Conservation (phyloP, 2,329 filamentous ascomycete species). For the Nothophoma quercina region DNA sequence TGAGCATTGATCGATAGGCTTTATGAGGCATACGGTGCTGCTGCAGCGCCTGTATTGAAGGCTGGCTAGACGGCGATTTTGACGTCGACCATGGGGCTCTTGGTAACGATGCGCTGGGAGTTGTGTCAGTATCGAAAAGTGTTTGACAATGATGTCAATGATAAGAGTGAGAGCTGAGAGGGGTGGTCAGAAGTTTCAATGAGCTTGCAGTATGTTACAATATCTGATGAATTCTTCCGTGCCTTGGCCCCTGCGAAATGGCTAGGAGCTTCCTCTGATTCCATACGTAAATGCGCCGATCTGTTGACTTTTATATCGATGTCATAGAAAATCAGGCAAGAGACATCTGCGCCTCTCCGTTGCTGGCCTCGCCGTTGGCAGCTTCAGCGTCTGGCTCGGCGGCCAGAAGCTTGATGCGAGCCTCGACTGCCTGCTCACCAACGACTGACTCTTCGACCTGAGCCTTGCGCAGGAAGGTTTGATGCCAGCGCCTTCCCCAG, state of each 20-base stretch:
- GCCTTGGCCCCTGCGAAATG: not conserved
- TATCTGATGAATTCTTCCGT: slow-evolving; percentile 1
- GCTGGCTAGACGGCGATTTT: too few species aligned
- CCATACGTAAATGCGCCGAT: not conserved
- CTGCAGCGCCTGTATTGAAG: too few species aligned
- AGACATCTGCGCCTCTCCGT: slow-evolving; percentile 36
- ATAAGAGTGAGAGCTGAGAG: not conserved
- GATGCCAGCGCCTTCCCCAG: slow-evolving; percentile 87
- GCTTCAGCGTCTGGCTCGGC: slow-evolving; percentile 37
- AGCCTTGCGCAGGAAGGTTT: slow-evolving; percentile 81
- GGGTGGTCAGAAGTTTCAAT: not conserved
- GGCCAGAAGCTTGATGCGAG: slow-evolving; percentile 50
- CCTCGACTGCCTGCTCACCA: slow-evolving; percentile 61
- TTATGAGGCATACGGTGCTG: too few species aligned
- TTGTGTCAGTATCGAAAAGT: too few species aligned
- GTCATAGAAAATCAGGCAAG: slow-evolving; percentile 3
- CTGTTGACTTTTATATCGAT: not conserved
- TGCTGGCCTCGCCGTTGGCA: slow-evolving; percentile 34
- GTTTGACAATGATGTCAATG: too few species aligned
- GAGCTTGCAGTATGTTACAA: not conserved
- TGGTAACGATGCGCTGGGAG: too few species aligned
- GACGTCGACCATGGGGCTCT: too few species aligned
- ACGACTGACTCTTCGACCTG: slow-evolving; percentile 84
- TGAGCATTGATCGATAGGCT: too few species aligned
- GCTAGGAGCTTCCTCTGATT: not conserved